A percentile compares a stretch with the other conserved stretches of the same genome.
phyloP scores from a whole-genome alignment of 495 filamentous ascomycete species.

The Amniculicola lignicola region DNA sequence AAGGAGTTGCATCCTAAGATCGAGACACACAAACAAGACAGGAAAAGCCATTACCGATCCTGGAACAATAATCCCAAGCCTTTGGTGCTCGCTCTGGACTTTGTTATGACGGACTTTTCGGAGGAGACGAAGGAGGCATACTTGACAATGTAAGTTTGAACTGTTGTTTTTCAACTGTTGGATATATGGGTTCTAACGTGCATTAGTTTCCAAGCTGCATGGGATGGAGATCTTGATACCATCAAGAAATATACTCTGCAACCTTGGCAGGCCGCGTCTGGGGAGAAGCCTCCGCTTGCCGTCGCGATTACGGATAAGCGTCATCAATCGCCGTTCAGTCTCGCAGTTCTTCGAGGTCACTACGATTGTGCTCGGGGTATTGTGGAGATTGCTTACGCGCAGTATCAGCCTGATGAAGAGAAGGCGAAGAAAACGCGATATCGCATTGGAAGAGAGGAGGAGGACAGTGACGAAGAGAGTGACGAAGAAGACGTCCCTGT shows the following conservation, averaged over 20 bases:
- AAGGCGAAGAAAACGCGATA: constrained; percentile 16
- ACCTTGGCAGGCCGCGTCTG: constrained; percentile 42
- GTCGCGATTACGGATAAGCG: constrained; percentile 55
- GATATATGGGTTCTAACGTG: constrained; percentile 3
- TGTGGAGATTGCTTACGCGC: constrained; percentile 61
- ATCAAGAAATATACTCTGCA: constrained; percentile 55
- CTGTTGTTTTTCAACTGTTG: not conserved
- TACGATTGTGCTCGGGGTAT: constrained; percentile 58
- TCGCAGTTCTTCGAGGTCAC: constrained; percentile 64
- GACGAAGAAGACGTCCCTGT: constrained; percentile 46
- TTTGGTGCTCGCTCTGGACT: constrained; percentile 49
- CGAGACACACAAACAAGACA: constrained; percentile 26
- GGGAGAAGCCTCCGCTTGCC: constrained; percentile 53
- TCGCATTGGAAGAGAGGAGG: constrained; percentile 38
- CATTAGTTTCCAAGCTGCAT: constrained; percentile 64
- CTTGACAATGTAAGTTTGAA: constrained; percentile 46
- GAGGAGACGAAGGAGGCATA: constrained; percentile 54
- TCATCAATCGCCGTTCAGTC: constrained; percentile 55
- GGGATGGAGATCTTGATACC: constrained; percentile 59
- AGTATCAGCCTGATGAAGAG: constrained; percentile 54
- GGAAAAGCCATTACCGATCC: not conserved
- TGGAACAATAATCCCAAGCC: constrained; percentile 25
- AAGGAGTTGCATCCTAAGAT: constrained; percentile 54
- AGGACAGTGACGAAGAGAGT: constrained; percentile 42
- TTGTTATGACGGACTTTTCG: constrained; percentile 48